A percentile compares a stretch with the other conserved stretches of the same genome.
These are phyloP conservation scores for Closterium sp. DNA, from an alignment of 139 green algal species.

Conservation along the genomic window DNA sequence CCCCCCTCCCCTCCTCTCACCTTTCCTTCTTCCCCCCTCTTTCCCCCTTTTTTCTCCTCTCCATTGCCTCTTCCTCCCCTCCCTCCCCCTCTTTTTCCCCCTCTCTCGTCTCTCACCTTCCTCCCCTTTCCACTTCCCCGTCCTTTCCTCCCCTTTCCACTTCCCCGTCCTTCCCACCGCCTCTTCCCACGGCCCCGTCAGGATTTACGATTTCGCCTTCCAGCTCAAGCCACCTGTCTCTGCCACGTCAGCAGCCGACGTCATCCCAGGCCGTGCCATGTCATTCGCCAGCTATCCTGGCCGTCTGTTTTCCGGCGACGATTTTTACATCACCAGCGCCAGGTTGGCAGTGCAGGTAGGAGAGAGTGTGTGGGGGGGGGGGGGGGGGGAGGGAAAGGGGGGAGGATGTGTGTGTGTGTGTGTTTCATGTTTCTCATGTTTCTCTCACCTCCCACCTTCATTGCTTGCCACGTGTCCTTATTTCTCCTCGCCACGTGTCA, in stretches of 20 bases:
- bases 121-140: neutral
- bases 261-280: constrained; percentile 51
- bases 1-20: no score
- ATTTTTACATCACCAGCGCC: constrained; percentile 64
- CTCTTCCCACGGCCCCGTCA: neutral
- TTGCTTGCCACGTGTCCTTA: no score
- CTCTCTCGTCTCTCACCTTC: no score
- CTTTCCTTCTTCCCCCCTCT: no score
- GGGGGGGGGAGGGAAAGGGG: no score
- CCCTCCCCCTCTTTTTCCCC: neutral
- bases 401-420: no score
- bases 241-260: constrained; percentile 56
- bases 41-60: no score
- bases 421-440: neutral
- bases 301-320: constrained; percentile 49
- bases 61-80: neutral
- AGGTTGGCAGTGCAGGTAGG: constrained; percentile 28
- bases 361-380: no score
- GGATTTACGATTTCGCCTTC: constrained; percentile 16
- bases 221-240: neutral
- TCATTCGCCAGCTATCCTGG: constrained; percentile 70
- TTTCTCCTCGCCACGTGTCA: no score
- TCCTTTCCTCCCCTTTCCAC: neutral
- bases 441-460: neutral
- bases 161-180: neutral